Percentiles rank a stretch among this genome's conserved stretches.
phyloP scores from a whole-genome alignment of 225 moss, liverwort and hornwort genomes.

The Sphagnum tenellum region DNA sequence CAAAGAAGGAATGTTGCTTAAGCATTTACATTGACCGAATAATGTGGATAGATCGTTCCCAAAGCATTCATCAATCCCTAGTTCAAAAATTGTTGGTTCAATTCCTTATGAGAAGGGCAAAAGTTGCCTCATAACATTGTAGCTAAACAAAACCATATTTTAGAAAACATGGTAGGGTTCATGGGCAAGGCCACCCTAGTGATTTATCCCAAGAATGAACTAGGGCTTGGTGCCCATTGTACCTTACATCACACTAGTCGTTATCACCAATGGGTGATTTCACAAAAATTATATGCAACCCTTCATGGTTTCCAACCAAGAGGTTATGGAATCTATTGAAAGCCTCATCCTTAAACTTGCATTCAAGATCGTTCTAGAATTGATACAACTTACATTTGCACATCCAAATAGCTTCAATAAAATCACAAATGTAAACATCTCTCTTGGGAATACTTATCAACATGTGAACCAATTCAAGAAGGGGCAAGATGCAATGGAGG shows the following conservation, averaged over 20 bases:
- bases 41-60: neutral
- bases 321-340: neutral
- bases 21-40: neutral
- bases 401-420: neutral
- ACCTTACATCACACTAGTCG: neutral
- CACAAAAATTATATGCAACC: neutral
- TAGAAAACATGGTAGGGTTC: neutral
- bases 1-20: too few species aligned
- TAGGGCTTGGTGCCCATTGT: neutral
- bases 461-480: neutral
- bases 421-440: constrained; percentile 1
- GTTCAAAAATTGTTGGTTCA: too few species aligned
- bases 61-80: neutral
- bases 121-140: neutral
- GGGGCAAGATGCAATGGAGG: neutral
- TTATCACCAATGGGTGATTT: too few species aligned
- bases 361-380: neutral
- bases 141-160: too few species aligned
- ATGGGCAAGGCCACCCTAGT: too few species aligned
- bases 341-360: neutral
- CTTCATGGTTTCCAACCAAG: neutral
- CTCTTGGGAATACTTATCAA: neutral
- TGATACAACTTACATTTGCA: neutral
- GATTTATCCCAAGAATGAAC: too few species aligned
- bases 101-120: too few species aligned